Evolutionary conservation across 2,329 filamentous ascomycete species (phyloP), one percentile per base, ranked within the genome.

Genomic region (Seiridium cupressi): DNA sequence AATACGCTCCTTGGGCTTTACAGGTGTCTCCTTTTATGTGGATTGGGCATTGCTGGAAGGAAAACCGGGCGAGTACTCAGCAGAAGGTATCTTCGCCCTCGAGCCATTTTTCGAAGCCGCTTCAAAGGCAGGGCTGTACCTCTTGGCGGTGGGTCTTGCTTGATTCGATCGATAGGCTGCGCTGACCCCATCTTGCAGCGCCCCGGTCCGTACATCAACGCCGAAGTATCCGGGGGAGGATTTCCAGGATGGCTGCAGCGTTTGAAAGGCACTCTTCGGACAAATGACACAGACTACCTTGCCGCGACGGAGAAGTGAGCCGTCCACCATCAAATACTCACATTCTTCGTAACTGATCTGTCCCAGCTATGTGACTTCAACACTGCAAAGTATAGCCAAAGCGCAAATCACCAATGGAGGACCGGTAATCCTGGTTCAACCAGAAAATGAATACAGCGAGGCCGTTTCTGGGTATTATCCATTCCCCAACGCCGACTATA

Each of bases 401-500:
- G 86, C 84, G 0, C 90, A 94, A 67, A 93, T 95, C 67, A 93
- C 89, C 1, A 90, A 92, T 54, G 91, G 90, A 0, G 91, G 91
- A 0, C 90, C 90, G 0, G 81, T 94, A 10, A 90, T 94, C 61
- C 77, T 93, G 2, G 82, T 89, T 53, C 91, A 95, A 70, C 88
- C 89, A 0, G 91, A 95, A 72, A 94, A 94, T 63, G 91, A 94
- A 71, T 92, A 93, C 69, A 86, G 83, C 2, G 73, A 77, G 18
- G 79, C 79, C 1, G 74, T 76, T 13, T 75, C 74, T 3, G 76
- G 76, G 76, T 82, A 4, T 71, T 26, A 26, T 26, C 18, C 74
- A 1, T 89, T 89, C 65, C 49, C 49, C 11, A 86, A 92, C 65
- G 77, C 82, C 0, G 77, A 81, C 0, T 93, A 93, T 70, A 85